These are phyloP conservation scores for Aspergillus steynii DNA, from an alignment of 495 filamentous ascomycete species.

Conservation along the genomic window DNA sequence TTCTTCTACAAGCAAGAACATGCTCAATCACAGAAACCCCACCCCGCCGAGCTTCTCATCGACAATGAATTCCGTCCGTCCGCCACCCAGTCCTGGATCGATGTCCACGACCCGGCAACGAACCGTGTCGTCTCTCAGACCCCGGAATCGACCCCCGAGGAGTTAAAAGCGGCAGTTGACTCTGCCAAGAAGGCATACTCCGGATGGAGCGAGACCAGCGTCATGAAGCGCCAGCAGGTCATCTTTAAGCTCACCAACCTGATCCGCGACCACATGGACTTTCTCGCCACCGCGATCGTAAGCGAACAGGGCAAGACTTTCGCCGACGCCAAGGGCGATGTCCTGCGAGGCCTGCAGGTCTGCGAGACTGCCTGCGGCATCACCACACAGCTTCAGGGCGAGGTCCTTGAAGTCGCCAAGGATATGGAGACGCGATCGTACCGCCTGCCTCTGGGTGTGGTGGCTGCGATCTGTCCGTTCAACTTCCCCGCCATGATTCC, in stretches of 20 bases:
- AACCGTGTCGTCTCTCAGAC: constrained; percentile 97
- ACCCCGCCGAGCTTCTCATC: constrained; percentile 45
- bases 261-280: constrained; percentile 93
- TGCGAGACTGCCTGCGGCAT: constrained; percentile 95
- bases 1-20: background rate
- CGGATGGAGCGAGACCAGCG: constrained; percentile 80
- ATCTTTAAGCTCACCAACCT: constrained; percentile 94
- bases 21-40: background rate
- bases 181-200: constrained; percentile 90
- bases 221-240: constrained; percentile 87
- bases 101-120: constrained; percentile 92
- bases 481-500: constrained; percentile 99
- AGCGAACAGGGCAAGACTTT: constrained; percentile 95
- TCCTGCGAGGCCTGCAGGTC: constrained; percentile 92
- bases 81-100: constrained; percentile 78
- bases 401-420: constrained; percentile 94
- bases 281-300: constrained; percentile 96
- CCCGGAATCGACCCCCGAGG: constrained; percentile 87
- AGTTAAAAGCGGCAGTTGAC: constrained; percentile 83
- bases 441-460: constrained; percentile 87
- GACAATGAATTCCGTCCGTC: constrained; percentile 87
- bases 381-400: constrained; percentile 89
- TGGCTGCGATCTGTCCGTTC: constrained; percentile 97
- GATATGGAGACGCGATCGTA: constrained; percentile 99
- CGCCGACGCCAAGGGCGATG: constrained; percentile 92